phyloP scores from a whole-genome alignment of 305 asterid genomes.

The Fraxinus albicans region DNA sequence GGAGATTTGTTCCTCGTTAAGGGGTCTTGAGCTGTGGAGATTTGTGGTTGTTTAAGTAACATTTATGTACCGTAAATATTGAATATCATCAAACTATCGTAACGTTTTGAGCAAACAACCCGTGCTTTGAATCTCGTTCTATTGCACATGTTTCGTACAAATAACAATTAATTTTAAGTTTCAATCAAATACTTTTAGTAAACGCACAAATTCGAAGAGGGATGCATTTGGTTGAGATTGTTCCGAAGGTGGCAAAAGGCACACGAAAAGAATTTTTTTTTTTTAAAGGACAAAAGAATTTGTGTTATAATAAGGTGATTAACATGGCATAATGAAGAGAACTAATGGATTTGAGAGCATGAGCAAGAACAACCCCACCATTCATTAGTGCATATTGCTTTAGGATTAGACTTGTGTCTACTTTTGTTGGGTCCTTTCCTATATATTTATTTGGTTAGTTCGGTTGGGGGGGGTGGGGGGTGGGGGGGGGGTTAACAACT shows the following conservation, averaged over 20 bases:
- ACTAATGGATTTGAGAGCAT: conserved; percentile 36
- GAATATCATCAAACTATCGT: background rate
- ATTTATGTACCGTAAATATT: too few relatives aligned
- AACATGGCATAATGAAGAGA: conserved; percentile 39
- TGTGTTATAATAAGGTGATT: conserved; percentile 25
- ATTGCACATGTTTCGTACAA: background rate
- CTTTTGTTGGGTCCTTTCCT: conserved; percentile 29
- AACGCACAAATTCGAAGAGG: background rate
- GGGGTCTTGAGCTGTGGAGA: too few relatives aligned
- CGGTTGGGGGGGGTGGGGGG: too few relatives aligned
- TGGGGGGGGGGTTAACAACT: background rate
- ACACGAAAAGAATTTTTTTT: conserved; percentile 1
- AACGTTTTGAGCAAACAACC: background rate
- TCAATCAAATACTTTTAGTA: background rate
- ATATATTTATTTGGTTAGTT: background rate
- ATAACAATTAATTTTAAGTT: background rate
- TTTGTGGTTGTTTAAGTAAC: background rate
- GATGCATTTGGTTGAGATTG: background rate
- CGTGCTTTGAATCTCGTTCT: too few relatives aligned
- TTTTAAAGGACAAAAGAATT: background rate
- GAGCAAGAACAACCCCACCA: conserved; percentile 29
- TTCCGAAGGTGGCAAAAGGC: background rate
- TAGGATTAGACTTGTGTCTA: conserved; percentile 28
- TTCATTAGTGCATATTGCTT: conserved; percentile 39
- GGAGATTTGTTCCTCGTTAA: background rate